Conservation (phyloP, 306 rosid genomes). For the Aeschynomene evenia region DNA sequence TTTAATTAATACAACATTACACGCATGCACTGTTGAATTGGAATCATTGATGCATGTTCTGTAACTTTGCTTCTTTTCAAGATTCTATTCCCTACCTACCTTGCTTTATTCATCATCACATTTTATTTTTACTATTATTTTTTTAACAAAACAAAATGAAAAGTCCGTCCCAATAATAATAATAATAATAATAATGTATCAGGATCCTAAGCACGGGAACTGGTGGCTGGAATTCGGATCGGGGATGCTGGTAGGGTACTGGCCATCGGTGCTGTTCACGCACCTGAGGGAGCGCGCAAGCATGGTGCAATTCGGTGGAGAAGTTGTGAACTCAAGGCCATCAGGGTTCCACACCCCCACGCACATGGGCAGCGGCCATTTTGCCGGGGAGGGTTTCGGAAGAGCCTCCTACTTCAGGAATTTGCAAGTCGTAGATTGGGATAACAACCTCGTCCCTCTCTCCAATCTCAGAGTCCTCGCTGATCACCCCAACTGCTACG, state of each 20-base stretch:
- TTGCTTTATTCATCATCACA: no score
- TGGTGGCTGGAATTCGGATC: conserved; percentile 97
- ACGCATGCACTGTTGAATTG: conserved; percentile 44
- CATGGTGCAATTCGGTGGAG: conserved; percentile 95
- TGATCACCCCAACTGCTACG: conserved; percentile 91
- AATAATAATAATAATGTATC: no score
- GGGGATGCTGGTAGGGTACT: conserved; percentile 75
- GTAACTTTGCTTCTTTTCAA: conserved; percentile 53
- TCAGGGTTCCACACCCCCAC: conserved; percentile 73
- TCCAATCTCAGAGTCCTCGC: conserved; percentile 81
- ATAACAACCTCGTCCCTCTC: conserved; percentile 70
- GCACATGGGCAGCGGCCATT: conserved; percentile 96
- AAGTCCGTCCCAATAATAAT: no score
- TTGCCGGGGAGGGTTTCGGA: conserved; percentile 81
- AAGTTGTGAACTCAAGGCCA: conserved; percentile 69
- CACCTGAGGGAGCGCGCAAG: conserved; percentile 79
- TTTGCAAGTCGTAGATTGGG: conserved; percentile 91
- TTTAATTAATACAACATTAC: conserved; percentile 40
- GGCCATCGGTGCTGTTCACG: conserved; percentile 88
- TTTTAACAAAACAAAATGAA: conserved; percentile 19
- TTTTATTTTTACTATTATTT: conserved; percentile 28
- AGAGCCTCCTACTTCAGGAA: conserved; percentile 88
- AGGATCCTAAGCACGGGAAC: conserved; percentile 96
- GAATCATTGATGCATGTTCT: conserved; percentile 51
- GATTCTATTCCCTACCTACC: conserved; percentile 53